Evolutionary conservation across 352 stramenopile genomes (phyloP).

Genomic region (Phytophthora capsici): DNA sequence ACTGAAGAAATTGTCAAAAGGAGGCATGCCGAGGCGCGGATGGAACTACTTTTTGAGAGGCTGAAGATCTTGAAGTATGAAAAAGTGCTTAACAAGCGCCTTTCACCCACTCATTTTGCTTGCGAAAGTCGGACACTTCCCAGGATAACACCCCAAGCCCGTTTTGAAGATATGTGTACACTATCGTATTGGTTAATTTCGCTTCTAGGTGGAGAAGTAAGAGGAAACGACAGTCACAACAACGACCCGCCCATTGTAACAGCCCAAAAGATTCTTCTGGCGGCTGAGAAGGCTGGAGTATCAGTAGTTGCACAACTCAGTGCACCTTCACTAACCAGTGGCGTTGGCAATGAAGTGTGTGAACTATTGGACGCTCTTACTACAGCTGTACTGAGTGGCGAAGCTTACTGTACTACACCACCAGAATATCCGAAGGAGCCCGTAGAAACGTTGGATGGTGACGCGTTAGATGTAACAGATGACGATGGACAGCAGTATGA

Average conservation of each 20-base stretch:
- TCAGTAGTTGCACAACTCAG: constrained; percentile 38
- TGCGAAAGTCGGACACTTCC: constrained; percentile 28
- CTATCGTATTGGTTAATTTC: constrained; percentile 56
- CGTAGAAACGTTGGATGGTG: constrained; percentile 51
- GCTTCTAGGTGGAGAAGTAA: constrained; percentile 34
- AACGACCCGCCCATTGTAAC: constrained; percentile 32
- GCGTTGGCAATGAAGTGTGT: constrained; percentile 58
- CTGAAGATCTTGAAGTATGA: constrained; percentile 64
- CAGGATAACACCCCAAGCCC: constrained; percentile 33
- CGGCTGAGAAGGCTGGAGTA: constrained; percentile 52
- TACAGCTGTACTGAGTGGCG: constrained; percentile 39
- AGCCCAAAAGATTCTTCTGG: constrained; percentile 62
- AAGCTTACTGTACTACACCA: constrained; percentile 15
- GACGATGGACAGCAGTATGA: constrained; percentile 29
- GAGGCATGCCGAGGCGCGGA: constrained; percentile 48
- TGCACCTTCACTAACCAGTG: constrained; percentile 48
- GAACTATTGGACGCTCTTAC: constrained; percentile 57
- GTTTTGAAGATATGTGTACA: constrained; percentile 56
- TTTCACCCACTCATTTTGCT: constrained; percentile 60
- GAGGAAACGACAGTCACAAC: constrained; percentile 18
- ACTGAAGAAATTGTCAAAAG: constrained; percentile 36
- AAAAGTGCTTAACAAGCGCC: constrained; percentile 41
- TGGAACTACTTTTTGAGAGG: constrained; percentile 79
- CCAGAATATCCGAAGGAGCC: constrained; percentile 48
- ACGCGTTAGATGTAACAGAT: constrained; percentile 55